Percentiles rank a stretch among this genome's conserved stretches.
phyloP scores from a whole-genome alignment of 2,329 filamentous ascomycete species.

The Pseudonectria foliicola region DNA sequence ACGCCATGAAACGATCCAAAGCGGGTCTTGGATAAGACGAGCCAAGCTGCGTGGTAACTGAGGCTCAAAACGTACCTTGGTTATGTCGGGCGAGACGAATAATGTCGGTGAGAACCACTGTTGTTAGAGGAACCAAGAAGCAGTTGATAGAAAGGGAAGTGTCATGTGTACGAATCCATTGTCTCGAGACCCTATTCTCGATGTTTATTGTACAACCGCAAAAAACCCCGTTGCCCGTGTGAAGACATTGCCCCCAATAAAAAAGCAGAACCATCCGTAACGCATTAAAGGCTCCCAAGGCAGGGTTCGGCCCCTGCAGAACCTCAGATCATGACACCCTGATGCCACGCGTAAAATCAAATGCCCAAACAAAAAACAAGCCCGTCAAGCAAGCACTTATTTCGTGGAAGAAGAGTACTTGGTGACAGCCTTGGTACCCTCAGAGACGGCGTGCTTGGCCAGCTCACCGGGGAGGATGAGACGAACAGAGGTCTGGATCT shows the following conservation, averaged over 20 bases:
- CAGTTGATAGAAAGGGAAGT: constrained; percentile 11
- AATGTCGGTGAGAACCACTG: too few species aligned
- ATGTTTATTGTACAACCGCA: constrained; percentile 66
- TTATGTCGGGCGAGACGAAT: too few species aligned
- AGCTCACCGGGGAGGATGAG: constrained; percentile 97
- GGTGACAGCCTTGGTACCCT: constrained; percentile 99
- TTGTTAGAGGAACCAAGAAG: constrained; percentile 4
- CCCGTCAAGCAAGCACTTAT: constrained; percentile 54
- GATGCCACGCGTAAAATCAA: constrained; percentile 48
- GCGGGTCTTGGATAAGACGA: constrained; percentile 63
- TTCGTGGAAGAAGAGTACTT: constrained; percentile 99
- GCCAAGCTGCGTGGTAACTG: too few species aligned
- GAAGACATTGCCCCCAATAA: constrained; percentile 63
- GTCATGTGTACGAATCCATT: constrained; percentile 58
- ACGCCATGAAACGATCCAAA: constrained; percentile 80
- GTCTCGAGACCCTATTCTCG: constrained; percentile 54
- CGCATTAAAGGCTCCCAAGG: constrained; percentile 58
- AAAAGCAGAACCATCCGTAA: constrained; percentile 64
- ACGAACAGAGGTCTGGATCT: constrained; percentile 98
- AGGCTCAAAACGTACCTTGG: too few species aligned
- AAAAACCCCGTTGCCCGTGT: constrained; percentile 59
- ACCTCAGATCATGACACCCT: constrained; percentile 52
- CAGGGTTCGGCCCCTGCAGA: constrained; percentile 31
- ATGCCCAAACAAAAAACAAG: constrained; percentile 53
- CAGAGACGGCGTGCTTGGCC: constrained; percentile 98